These are phyloP conservation scores for Pisolithus marmoratus DNA, from an alignment of 768 basidiomycete genomes.

Conservation along the genomic window DNA sequence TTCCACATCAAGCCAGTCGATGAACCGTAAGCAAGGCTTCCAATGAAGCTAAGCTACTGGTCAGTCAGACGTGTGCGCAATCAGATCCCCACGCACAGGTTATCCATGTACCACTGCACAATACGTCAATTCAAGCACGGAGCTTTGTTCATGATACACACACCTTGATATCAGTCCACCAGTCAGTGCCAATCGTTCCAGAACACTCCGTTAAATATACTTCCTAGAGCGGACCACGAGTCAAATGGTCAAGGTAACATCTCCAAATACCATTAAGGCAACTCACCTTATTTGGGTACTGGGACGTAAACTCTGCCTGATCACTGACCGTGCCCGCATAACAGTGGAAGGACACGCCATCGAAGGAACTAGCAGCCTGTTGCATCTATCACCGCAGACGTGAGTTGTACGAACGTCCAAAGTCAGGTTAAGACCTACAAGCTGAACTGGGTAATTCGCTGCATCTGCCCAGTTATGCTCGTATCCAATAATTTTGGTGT, in stretches of 20 bases:
- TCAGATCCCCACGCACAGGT: conserved; percentile 38
- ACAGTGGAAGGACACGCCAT: conserved; percentile 70
- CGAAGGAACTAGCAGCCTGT: conserved; percentile 47
- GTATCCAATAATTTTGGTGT: conserved; percentile 58
- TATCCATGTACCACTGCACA: conserved; percentile 62
- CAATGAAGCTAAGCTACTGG: conserved; percentile 31
- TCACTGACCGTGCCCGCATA: conserved; percentile 51
- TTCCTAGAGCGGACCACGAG: conserved; percentile 12
- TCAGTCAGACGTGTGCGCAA: conserved; percentile 15
- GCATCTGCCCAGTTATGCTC: conserved; percentile 76
- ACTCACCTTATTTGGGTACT: conserved; percentile 47
- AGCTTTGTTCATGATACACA: not conserved
- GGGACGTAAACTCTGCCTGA: conserved; percentile 51
- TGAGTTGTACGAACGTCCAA: not conserved
- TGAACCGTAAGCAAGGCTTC: conserved; percentile 27
- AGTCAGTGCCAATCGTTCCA: conserved; percentile 61
- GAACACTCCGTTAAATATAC: conserved; percentile 58
- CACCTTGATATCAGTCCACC: conserved; percentile 80
- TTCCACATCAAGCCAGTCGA: conserved; percentile 68
- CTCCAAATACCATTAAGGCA: not conserved
- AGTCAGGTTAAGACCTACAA: conserved; percentile 28
- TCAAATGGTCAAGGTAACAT: not conserved
- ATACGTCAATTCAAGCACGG: conserved; percentile 6
- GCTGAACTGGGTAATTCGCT: conserved; percentile 52
- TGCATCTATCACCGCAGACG: conserved; percentile 39